Conservation (phyloP, 2,329 filamentous ascomycete species). For the Aspergillus glaucus region DNA sequence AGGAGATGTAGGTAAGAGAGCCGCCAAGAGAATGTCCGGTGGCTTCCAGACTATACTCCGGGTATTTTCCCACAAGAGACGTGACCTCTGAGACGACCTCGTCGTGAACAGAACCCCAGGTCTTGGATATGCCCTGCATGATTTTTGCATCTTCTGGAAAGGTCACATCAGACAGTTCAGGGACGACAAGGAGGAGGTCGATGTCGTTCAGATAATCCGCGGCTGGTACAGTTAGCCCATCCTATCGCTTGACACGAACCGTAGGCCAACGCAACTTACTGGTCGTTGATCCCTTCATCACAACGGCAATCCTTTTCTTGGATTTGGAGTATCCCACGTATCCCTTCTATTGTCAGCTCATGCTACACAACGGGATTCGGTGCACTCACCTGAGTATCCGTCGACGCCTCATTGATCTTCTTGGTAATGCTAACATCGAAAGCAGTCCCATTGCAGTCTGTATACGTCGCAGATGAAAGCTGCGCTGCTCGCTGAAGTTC, state of each 20-base stretch:
- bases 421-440: slow-evolving; percentile 28
- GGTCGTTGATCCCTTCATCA: slow-evolving; percentile 26
- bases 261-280: slow-evolving; percentile 5
- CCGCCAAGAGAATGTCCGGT: slow-evolving; percentile 28
- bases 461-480: slow-evolving; percentile 25
- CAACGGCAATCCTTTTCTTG: slow-evolving; percentile 21
- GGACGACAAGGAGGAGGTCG: slow-evolving; percentile 17
- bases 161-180: slow-evolving; percentile 20
- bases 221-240: slow-evolving; percentile 4
- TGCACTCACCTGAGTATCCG: slow-evolving; percentile 16
- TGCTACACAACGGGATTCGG: not conserved
- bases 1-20: slow-evolving; percentile 26
- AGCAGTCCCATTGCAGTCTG: slow-evolving; percentile 18
- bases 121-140: slow-evolving; percentile 21
- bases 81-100: slow-evolving; percentile 22
- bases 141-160: slow-evolving; percentile 22
- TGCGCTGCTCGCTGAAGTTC: slow-evolving; percentile 22
- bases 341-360: slow-evolving; percentile 10
- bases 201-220: slow-evolving; percentile 22
- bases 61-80: slow-evolving; percentile 19
- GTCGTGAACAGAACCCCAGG: slow-evolving; percentile 25
- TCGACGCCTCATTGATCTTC: slow-evolving; percentile 15
- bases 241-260: not conserved
- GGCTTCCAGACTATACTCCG: slow-evolving; percentile 23
- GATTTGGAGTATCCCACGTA: slow-evolving; percentile 22